Base-by-base conservation (phyloP, 805 yeast species). In the Dipodascus albidus region DNA sequence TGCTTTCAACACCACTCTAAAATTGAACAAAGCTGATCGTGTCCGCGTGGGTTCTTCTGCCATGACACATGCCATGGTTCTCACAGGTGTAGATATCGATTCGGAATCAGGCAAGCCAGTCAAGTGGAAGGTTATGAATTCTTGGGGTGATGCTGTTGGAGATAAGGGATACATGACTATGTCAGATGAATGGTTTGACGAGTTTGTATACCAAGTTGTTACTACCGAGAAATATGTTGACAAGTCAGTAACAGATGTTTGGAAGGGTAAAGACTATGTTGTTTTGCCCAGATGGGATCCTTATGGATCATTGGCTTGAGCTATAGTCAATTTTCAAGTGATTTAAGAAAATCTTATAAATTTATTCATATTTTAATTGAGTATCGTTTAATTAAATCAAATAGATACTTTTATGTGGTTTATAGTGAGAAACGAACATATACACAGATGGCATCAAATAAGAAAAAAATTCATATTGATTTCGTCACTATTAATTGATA, bases 11-110 rank as follows among this genome's bases (percentile, higher is more conserved):
- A 61, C 62, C 41, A 66, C 73, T 52, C 69, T 76, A 62, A 71
- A 77, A 52, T 73, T 77, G 61, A 57, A 66, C 51, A 87, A 88
- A 71, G 80, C 80, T 20, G 83, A 87, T 50, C 74, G 95, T 58
- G 81, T 88, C 56, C 69, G 74, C 55, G 82, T 84, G 58, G 81
- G 80, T 54, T 81, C 87, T 58, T 82, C 89, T 22, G 71, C 80
- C 58, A 86, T 87, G 95, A 87, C 95, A 15, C 96, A 87, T 63
- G 96, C 96, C 38, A 87, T 87, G 96, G 76, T 82, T 21, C 79
- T 87, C 62, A 82, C 89, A 11, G 96, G 82, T 31, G 91, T 85
- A 49, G 89, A 87, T 66, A 70, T 87, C 38, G 88, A 83, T 58
- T 79, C 67, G 38, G 49, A 22, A 9, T 62, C 70, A 21, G 83